Base-by-base conservation (phyloP, 805 yeast species). In the Hanseniaspora meyeri region DNA sequence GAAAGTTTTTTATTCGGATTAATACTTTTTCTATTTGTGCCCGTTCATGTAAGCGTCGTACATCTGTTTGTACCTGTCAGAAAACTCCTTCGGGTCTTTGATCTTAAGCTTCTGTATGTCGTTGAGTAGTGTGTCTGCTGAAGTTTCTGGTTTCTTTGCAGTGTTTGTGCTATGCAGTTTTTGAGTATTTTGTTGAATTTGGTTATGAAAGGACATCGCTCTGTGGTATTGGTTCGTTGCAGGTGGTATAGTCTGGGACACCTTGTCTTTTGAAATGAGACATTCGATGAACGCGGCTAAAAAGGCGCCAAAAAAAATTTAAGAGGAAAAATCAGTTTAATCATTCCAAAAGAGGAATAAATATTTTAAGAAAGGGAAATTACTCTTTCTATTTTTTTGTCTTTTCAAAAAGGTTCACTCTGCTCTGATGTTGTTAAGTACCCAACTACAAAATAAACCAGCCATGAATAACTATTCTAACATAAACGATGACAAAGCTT, bases 11-110 rank as follows among this genome's bases (percentile, higher is more conserved):
- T 39, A 19, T 20, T 31, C 32, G 34, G 34, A 20, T 34, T 20
- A n/a, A 6, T 19, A 2, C 6, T 11, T 20, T n/a, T 9, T 32
- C 32, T 34, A 39, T 36, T 39, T 53, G 20, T 19, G 19, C 9
- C 45, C 27, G 11, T 39, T 45, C 49, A 53, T 53, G 37, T 53
- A 53, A 10, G 20, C 37, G 20, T 53, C 57, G 43, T 53, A 53
- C 57, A 53, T 53, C 14, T 53, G 45, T 20, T 53, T 42, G 38
- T 53, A 53, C 16, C 31, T 39, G 16, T 53, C 29, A 10, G 51
- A 46, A 20, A 53, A 53, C n/a, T 53, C 51, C 16, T 46, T 45
- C 0, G 57, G 40, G 19, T 53, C 57, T 32, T 53, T 38, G 38
- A 53, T 39, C 31, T 45, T 37, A 7, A 53, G 40, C 10, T 45